These are phyloP conservation scores for Phytophthora multivora DNA, from an alignment of 352 stramenopile genomes.

Conservation along the genomic window DNA sequence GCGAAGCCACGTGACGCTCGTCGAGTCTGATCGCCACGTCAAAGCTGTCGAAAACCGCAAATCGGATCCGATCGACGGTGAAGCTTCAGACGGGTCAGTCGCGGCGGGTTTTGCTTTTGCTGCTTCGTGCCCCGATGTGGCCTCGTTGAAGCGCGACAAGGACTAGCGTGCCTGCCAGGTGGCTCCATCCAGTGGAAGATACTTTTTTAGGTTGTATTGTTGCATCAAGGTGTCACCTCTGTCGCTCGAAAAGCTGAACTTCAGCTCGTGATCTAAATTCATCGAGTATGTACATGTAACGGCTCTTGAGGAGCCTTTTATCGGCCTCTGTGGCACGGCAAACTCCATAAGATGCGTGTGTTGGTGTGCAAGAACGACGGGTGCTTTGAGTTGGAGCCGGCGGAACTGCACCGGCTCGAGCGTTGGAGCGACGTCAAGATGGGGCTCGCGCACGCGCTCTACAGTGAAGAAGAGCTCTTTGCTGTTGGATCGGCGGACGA, in stretches of 20 bases:
- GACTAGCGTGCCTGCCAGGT: conserved; percentile 2
- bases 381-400: conserved; percentile 68
- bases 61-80: conserved; percentile 1
- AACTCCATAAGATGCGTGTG: conserved; percentile 41
- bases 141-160: conserved; percentile 1
- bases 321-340: no score
- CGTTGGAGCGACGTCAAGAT: conserved; percentile 64
- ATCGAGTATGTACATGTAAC: no score
- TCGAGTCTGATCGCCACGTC: neutral
- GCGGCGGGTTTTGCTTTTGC: neutral
- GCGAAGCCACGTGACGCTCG: neutral
- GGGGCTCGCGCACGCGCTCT: conserved; percentile 57
- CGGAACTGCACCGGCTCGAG: conserved; percentile 32
- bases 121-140: conserved; percentile 7
- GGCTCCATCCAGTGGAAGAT: conserved; percentile 7
- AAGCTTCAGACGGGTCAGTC: neutral
- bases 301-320: no score
- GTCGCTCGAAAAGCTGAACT: no score
- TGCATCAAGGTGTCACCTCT: neutral
- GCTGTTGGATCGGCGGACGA: conserved; percentile 57
- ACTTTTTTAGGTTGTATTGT: conserved; percentile 12
- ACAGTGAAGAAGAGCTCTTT: conserved; percentile 79
- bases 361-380: conserved; percentile 84
- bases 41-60: conserved; percentile 3
- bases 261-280: no score